Conservation (phyloP, 1,139 yeast genomes). For the Yamadazyma siamensis region DNA sequence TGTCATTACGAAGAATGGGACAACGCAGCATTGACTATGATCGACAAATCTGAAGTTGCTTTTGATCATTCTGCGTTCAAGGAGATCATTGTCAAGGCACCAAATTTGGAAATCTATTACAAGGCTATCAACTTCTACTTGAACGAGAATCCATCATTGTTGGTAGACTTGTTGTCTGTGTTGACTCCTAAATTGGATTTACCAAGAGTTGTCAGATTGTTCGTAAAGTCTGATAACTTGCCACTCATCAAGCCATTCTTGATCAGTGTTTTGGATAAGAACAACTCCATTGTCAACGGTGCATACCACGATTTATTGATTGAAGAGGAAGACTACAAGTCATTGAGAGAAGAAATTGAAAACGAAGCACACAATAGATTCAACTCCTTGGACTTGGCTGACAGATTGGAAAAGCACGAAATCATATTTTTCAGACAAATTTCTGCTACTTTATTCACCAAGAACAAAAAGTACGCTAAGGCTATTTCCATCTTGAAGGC, state of each 20-base stretch:
- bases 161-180: slow-evolving; percentile 81
- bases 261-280: slow-evolving; percentile 86
- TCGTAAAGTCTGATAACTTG: slow-evolving; percentile 91
- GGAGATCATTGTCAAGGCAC: slow-evolving; percentile 91
- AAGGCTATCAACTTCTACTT: slow-evolving; percentile 94
- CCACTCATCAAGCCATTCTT: slow-evolving; percentile 95
- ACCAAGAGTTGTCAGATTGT: slow-evolving; percentile 92
- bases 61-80: slow-evolving; percentile 93
- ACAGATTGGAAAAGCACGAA: slow-evolving; percentile 87
- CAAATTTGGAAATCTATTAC: slow-evolving; percentile 94
- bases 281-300: slow-evolving; percentile 84
- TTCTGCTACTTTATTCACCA: slow-evolving; percentile 90
- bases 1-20: slow-evolving; percentile 99
- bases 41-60: slow-evolving; percentile 89
- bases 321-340: slow-evolving; percentile 94
- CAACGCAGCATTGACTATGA: slow-evolving; percentile 97
- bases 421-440: slow-evolving; percentile 91
- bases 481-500: slow-evolving; percentile 84
- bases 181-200: slow-evolving; percentile 91
- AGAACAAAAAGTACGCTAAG: slow-evolving; percentile 90
- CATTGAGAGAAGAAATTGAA: slow-evolving; percentile 83
- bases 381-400: slow-evolving; percentile 89
- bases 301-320: slow-evolving; percentile 94
- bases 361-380: slow-evolving; percentile 76
- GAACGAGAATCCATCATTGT: slow-evolving; percentile 85